phyloP scores from a whole-genome alignment of 768 basidiomycete genomes.

The Tephrocybe sp. region DNA sequence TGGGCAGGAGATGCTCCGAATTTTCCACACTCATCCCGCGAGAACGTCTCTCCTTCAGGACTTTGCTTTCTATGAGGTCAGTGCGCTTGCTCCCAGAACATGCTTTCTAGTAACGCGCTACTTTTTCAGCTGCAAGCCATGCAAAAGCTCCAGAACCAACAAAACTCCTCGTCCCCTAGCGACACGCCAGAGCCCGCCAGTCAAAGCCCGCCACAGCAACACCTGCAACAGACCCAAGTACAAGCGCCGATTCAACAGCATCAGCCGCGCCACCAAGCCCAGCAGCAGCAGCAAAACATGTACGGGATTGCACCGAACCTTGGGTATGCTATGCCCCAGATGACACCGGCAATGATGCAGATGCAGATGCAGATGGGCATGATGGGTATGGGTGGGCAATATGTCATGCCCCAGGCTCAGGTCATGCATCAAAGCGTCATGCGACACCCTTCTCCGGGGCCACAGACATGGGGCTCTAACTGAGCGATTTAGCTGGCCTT shows the following conservation, averaged over 20 bases:
- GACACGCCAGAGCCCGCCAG: constrained; percentile 31
- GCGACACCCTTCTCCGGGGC: constrained; percentile 57
- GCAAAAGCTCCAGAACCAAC: constrained; percentile 61
- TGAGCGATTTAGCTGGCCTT: not conserved
- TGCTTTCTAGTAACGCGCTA: not conserved
- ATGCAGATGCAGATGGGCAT: constrained; percentile 50
- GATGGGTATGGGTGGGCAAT: constrained; percentile 54
- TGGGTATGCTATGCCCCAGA: constrained; percentile 55
- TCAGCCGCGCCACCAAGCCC: constrained; percentile 32
- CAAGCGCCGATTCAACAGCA: constrained; percentile 24
- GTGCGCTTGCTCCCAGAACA: constrained; percentile 12
- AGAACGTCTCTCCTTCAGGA: constrained; percentile 93
- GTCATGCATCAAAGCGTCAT: constrained; percentile 87
- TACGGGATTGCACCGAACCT: constrained; percentile 46
- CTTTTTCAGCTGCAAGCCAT: constrained; percentile 73
- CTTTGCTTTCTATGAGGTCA: constrained; percentile 87
- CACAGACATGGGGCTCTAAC: constrained; percentile 29
- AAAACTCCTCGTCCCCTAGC: constrained; percentile 32
- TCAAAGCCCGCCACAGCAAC: constrained; percentile 40
- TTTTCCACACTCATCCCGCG: constrained; percentile 91
- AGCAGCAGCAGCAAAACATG: constrained; percentile 42
- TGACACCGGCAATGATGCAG: constrained; percentile 58
- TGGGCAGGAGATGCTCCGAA: constrained; percentile 94
- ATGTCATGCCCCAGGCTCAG: constrained; percentile 55
- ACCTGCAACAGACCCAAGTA: constrained; percentile 34